phyloP scores from a whole-genome alignment of 1,139 yeast species.

The Debaryomyces nepalensis region DNA sequence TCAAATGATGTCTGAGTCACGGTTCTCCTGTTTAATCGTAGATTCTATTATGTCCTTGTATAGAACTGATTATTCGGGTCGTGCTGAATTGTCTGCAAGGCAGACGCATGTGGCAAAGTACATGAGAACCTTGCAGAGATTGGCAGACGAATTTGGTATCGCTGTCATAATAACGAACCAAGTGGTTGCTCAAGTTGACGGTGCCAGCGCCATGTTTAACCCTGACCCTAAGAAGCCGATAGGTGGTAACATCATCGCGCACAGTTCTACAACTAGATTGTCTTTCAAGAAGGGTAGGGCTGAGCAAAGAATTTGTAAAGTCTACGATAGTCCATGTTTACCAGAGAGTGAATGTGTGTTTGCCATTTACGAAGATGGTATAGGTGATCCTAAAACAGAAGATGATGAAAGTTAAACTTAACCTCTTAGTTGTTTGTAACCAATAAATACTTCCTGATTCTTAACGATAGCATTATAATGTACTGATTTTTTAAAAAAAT shows the following conservation, averaged over 20 bases:
- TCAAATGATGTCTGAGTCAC: slow-evolving; percentile 92
- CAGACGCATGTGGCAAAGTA: slow-evolving; percentile 94
- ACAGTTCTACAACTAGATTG: slow-evolving; percentile 90
- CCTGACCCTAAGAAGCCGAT: slow-evolving; percentile 99
- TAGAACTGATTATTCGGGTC: slow-evolving; percentile 92
- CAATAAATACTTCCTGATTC: slow-evolving; percentile 1
- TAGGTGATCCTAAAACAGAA: slow-evolving; percentile 91
- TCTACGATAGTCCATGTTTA: slow-evolving; percentile 92
- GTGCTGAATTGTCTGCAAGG: slow-evolving; percentile 95
- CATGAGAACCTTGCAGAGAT: slow-evolving; percentile 86
- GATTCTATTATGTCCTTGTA: slow-evolving; percentile 97
- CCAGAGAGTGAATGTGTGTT: slow-evolving; percentile 96
- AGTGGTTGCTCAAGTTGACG: slow-evolving; percentile 98
- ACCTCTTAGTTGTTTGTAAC: slow-evolving; percentile 1
- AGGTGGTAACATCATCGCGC: slow-evolving; percentile 98
- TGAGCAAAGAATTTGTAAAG: slow-evolving; percentile 90
- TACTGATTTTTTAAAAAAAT: too few species aligned
- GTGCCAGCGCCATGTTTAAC: slow-evolving; percentile 78
- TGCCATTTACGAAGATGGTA: slow-evolving; percentile 96
- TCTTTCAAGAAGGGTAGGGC: slow-evolving; percentile 90
- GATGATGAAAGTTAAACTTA: slow-evolving; percentile 44
- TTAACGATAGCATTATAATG: not conserved
- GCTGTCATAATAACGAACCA: slow-evolving; percentile 98
- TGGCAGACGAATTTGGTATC: slow-evolving; percentile 97
- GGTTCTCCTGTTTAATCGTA: slow-evolving; percentile 80